A percentile compares a stretch with the other conserved stretches of the same genome.
Evolutionary conservation across 306 rosid species (phyloP).

Genomic region (Astragalus glycyphyllos): DNA sequence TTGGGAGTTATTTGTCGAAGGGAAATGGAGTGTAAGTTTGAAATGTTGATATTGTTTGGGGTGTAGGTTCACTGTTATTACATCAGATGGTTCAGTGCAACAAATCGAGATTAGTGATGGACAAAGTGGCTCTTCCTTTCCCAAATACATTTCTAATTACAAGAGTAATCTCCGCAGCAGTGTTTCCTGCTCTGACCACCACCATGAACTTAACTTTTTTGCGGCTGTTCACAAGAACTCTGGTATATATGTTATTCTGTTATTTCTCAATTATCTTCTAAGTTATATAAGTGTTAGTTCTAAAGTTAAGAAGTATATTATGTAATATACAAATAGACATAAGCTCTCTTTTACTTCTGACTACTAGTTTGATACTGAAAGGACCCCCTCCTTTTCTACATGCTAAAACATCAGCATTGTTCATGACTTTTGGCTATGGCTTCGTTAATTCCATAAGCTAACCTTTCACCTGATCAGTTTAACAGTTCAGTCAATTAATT

Average conservation of each 20-base stretch:
- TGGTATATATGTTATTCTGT: constrained; percentile 54
- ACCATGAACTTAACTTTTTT: constrained; percentile 68
- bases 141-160: constrained; percentile 52
- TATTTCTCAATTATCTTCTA: constrained; percentile 34
- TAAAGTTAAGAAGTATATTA: constrained; percentile 23
- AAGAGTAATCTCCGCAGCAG: constrained; percentile 52
- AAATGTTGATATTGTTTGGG: constrained; percentile 55
- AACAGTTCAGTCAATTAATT: constrained; percentile 20
- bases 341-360: constrained; percentile 34
- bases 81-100: constrained; percentile 81
- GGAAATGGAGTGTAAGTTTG: constrained; percentile 35
- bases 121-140: constrained; percentile 59
- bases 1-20: constrained; percentile 19
- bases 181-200: constrained; percentile 64
- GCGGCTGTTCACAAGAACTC: constrained; percentile 59
- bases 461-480: constrained; percentile 9
- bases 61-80: constrained; percentile 77
- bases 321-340: constrained; percentile 21
- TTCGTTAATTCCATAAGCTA: constrained; percentile 23
- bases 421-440: constrained; percentile 35
- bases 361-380: constrained; percentile 3
- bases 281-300: constrained; percentile 22
- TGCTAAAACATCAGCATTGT: constrained; percentile 33
- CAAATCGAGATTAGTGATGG: constrained; percentile 75
- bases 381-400: constrained; percentile 1